Base-by-base conservation (phyloP, 2,329 filamentous ascomycete genomes). In the Magnaporthales sp. region DNA sequence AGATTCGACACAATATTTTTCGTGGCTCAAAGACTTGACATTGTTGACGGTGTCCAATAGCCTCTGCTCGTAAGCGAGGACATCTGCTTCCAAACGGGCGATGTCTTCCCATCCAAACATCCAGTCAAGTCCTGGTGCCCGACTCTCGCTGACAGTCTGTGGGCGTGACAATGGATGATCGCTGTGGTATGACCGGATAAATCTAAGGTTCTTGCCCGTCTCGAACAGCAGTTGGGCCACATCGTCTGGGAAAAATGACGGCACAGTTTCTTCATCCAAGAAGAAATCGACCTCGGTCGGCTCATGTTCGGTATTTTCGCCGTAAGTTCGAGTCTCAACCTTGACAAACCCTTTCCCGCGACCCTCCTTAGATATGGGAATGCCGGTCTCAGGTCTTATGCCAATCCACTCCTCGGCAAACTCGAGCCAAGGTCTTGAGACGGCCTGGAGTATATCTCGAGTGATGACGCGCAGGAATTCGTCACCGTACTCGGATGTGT, bases 221-320 rank as follows among this genome's bases (percentile, higher is more conserved):
- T 96, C 91, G 70, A 94, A 93, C n/a, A 95, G 86, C 5, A 83
- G 80, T 64, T 85, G 83, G 3, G 87, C 88, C 70, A 93, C 84
- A 67, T 95, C 91, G 5, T 80, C 75, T 0, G 88, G 84, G 61
- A 96, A 81, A 70, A 95, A 95, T 1, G 82, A 80, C 0, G 91
- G 91, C 77, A 95, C 87, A 69, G 85, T 85, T 30, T 84, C 79
- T 26, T 81, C 80, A 68, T 90, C 86, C 32, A 93, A 82, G 6
- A 86, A 77, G 70, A 86, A 91, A 68, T 90, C 86, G 1, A 82
- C 74, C 26, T 86, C 84, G 54, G 84, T 82, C 9, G 81, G 77
- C 70, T 88, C 81, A 24, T 85, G 80, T 1, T 84, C 86, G 68
- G 83, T 82, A 62, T 89, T 86, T 67, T 91, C 85, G 22, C 84